phyloP scores from a whole-genome alignment of 2,329 filamentous ascomycete species.

The Pseudogymnoascus destructans region DNA sequence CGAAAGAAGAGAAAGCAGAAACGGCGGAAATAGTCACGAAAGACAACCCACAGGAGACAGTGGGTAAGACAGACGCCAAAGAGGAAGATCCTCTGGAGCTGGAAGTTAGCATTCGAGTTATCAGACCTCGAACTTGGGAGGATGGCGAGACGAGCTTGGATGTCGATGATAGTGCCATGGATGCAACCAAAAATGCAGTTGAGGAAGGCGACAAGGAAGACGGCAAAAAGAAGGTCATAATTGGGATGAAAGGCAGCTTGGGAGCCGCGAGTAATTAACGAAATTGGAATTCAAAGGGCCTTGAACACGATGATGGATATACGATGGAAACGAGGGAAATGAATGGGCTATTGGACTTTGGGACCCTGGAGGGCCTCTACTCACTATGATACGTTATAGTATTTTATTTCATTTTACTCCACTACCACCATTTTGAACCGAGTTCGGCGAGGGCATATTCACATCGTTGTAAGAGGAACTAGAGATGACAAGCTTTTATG shows the following conservation, averaged over 20 bases:
- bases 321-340: background rate
- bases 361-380: background rate
- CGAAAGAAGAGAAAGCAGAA: background rate
- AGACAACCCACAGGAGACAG: background rate
- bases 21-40: background rate
- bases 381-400: background rate
- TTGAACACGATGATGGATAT: background rate
- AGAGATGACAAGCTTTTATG: background rate
- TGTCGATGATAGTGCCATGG: slow-evolving; percentile 35
- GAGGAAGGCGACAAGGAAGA: background rate
- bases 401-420: background rate
- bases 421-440: background rate
- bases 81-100: slow-evolving; percentile 22
- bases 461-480: background rate
- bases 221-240: background rate
- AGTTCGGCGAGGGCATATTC: background rate
- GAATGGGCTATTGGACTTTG: background rate
- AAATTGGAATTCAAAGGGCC: background rate
- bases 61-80: slow-evolving; percentile 12
- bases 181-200: slow-evolving; percentile 29
- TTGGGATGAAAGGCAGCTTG: slow-evolving; percentile 5
- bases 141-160: slow-evolving; percentile 26
- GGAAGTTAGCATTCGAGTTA: slow-evolving; percentile 19
- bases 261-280: background rate
- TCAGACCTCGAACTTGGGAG: slow-evolving; percentile 18